Percentiles rank a stretch among this genome's conserved stretches.
phyloP scores from a whole-genome alignment of 2,329 filamentous ascomycete species.

The Paramyrothecium sp. region DNA sequence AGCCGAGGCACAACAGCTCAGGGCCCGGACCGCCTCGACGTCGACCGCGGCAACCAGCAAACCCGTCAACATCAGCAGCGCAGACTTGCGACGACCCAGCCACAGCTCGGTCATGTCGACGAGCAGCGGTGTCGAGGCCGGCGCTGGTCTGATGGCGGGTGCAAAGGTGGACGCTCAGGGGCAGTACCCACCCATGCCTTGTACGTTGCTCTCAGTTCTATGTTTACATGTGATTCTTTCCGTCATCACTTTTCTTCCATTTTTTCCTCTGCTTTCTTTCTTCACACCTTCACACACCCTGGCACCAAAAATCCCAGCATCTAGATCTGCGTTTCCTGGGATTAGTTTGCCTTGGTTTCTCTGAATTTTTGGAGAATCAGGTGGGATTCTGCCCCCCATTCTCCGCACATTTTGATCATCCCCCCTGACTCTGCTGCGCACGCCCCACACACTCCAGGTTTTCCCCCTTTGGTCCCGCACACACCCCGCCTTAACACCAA shows the following conservation, averaged over 20 bases:
- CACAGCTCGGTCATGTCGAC: conserved; percentile 29
- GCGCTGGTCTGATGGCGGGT: conserved; percentile 16
- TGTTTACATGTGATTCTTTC: neutral
- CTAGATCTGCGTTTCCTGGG: neutral
- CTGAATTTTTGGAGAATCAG: neutral
- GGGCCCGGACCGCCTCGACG: conserved; percentile 35
- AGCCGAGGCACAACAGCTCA: conserved; percentile 46
- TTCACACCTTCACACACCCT: too few species aligned
- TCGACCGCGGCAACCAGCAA: conserved; percentile 14
- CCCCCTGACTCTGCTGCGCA: conserved; percentile 1
- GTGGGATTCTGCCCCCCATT: neutral
- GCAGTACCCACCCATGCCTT: conserved; percentile 47
- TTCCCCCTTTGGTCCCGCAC: conserved; percentile 10
- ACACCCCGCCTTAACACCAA: conserved; percentile 1
- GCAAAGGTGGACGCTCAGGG: conserved; percentile 30
- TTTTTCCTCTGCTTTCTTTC: neutral
- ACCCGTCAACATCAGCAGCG: conserved; percentile 25
- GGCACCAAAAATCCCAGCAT: too few species aligned
- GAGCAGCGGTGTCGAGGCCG: conserved; percentile 25
- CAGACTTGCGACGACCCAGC: conserved; percentile 37
- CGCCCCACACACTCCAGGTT: neutral
- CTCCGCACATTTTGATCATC: conserved; percentile 12
- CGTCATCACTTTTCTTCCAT: neutral
- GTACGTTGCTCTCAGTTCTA: conserved; percentile 45
- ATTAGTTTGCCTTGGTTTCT: neutral